phyloP scores from a whole-genome alignment of 805 yeast species.

The Huiozyma sinensis region DNA sequence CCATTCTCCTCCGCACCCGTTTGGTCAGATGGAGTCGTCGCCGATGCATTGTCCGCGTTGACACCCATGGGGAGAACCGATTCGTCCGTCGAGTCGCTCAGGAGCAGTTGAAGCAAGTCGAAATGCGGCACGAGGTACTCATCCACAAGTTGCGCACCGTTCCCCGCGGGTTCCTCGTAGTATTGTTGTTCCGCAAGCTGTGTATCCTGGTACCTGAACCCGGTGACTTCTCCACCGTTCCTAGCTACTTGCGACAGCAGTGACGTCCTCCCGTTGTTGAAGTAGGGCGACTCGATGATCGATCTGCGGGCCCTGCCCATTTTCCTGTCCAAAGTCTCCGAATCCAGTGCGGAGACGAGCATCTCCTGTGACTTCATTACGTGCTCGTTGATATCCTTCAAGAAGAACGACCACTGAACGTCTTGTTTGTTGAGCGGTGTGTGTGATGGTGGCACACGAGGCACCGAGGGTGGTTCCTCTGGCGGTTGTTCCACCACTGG shows the following conservation, averaged over 20 bases:
- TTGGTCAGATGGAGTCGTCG: not conserved
- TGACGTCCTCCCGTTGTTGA: conserved; percentile 26
- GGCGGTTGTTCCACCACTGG: not conserved
- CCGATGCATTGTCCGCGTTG: not conserved
- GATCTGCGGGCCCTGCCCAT: conserved; percentile 39
- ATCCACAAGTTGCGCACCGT: conserved; percentile 10
- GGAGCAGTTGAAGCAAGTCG: conserved; percentile 3
- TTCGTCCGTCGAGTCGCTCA: conserved; percentile 1
- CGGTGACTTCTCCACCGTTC: conserved; percentile 34
- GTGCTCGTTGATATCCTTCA: conserved; percentile 49
- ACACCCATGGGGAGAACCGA: not conserved
- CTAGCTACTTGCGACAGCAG: conserved; percentile 36
- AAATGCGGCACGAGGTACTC: conserved; percentile 11
- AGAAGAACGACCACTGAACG: conserved; percentile 45
- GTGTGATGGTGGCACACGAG: conserved; percentile 11
- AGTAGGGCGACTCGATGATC: conserved; percentile 37
- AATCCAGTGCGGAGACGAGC: conserved; percentile 33
- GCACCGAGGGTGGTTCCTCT: not conserved
- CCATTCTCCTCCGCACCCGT: not conserved
- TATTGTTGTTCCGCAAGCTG: conserved; percentile 23
- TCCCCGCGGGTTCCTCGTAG: conserved; percentile 17
- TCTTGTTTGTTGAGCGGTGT: conserved; percentile 38
- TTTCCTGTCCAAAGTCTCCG: conserved; percentile 41
- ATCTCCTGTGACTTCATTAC: conserved; percentile 48
- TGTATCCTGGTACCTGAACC: conserved; percentile 29